Base-by-base conservation (phyloP, 2,329 filamentous ascomycete genomes). In the Bipolaris zeicola region DNA sequence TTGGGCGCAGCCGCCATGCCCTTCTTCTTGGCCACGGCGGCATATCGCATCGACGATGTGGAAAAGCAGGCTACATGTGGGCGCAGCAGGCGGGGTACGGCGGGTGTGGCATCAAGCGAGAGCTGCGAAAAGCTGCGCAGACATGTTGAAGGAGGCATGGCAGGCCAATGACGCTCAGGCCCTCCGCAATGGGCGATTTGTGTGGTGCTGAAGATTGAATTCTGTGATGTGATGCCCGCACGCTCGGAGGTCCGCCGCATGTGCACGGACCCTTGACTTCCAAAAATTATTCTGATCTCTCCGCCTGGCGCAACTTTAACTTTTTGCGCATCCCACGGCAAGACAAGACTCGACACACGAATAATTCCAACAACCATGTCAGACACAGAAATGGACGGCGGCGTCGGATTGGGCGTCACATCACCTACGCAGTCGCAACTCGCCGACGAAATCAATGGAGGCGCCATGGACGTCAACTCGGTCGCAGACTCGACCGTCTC, bases 11-110 rank as follows among this genome's bases (percentile, higher is more conserved):
- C 66, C 3, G 57, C 50, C 52, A 65, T 55, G 52, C 52, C 55
- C 60, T 65, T 69, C 54, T 71, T 75, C 68, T 70, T 72, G 37
- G 62, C 49, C 8, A 52, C 39, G 6, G 63, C 63, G 22, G 68
- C 70, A 60, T 67, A 61, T 34, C 66, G 72, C 22, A 68, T 54
- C 14, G 68, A 52, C 33, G 73, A 73, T 18, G 73, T 76, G 51
- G 75, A 75, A 60, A 77, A 76, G 66, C 64, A 67, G 55, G 71
- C 67, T 18, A 63, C 61, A 42, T 66, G 70, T 18, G 63, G 62
- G 31, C 62, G 54, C 26, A 71, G 58, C 20, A 69, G 55, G 43
- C 70, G 73, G 36, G 70, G 57, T 33, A 65, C 60, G 52, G 66
- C 60, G 48, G 66, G 57, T 37, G 61, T 38, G 55, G 63, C 58